These are phyloP conservation scores for Rhodosporidiobolus odoratus DNA, from an alignment of 768 basidiomycete species.

Conservation along the genomic window DNA sequence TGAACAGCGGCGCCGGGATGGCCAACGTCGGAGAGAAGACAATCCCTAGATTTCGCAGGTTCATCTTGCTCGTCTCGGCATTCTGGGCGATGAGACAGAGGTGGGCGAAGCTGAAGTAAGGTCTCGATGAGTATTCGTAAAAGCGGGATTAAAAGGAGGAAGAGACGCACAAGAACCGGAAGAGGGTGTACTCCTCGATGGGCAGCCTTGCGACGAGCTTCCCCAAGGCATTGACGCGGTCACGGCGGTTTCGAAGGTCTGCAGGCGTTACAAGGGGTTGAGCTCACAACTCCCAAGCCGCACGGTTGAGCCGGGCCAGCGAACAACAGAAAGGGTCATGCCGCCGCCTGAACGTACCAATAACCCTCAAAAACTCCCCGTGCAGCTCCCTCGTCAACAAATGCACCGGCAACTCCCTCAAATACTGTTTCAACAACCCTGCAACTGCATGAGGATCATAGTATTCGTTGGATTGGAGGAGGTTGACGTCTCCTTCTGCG, in stretches of 20 bases:
- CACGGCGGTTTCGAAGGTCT: slow-evolving; percentile 86
- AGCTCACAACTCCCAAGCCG: background rate
- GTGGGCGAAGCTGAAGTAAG: slow-evolving; percentile 53
- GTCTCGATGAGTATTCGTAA: background rate
- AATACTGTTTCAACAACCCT: slow-evolving; percentile 78
- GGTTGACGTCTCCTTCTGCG: slow-evolving; percentile 87
- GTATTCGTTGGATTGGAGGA: slow-evolving; percentile 78
- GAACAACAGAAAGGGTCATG: too few relatives aligned
- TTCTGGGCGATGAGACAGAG: slow-evolving; percentile 92
- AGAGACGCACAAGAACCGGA: slow-evolving; percentile 81
- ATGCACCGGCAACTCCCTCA: slow-evolving; percentile 87
- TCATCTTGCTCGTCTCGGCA: slow-evolving; percentile 90
- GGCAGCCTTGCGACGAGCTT: slow-evolving; percentile 81
- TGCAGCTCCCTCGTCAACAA: slow-evolving; percentile 90
- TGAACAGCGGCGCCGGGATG: slow-evolving; percentile 65
- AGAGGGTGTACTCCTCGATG: slow-evolving; percentile 83
- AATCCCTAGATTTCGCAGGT: slow-evolving; percentile 95
- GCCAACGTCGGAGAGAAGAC: slow-evolving; percentile 96
- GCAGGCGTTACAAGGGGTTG: too few relatives aligned
- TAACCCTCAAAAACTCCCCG: slow-evolving; percentile 80
- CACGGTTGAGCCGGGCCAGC: too few relatives aligned
- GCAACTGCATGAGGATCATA: slow-evolving; percentile 98
- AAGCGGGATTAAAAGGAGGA: background rate
- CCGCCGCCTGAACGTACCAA: too few relatives aligned
- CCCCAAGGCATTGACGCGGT: slow-evolving; percentile 79